Evolutionary conservation across 1,139 yeast species (phyloP).

Genomic region (Sugiyamaella xylanicola): DNA sequence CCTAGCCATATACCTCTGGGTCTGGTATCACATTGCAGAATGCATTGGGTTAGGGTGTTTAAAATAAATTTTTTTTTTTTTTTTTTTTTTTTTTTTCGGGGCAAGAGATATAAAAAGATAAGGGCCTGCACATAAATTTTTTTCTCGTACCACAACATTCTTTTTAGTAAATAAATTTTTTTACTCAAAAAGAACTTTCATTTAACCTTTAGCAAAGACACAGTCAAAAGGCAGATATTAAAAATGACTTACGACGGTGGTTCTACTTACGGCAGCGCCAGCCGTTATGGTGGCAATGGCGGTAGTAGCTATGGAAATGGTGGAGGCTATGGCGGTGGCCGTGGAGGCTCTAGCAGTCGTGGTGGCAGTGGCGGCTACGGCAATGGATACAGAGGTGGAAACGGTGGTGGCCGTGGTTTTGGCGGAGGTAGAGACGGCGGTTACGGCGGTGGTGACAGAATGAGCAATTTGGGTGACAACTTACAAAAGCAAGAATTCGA

Average conservation of each 20-base stretch:
- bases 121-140: conserved; percentile 4
- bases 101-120: conserved; percentile 5
- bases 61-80: background rate
- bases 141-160: background rate
- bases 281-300: background rate
- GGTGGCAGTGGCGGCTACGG: conserved; percentile 3
- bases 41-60: background rate
- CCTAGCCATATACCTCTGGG: too few relatives aligned
- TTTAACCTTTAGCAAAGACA: background rate
- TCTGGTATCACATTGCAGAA: too few relatives aligned
- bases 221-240: conserved; percentile 2
- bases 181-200: conserved; percentile 5
- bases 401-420: conserved; percentile 10
- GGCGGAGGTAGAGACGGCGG: conserved; percentile 20
- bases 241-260: conserved; percentile 25
- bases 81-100: conserved; percentile 2
- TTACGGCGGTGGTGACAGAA: conserved; percentile 42
- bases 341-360: conserved; percentile 7
- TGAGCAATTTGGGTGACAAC: conserved; percentile 57
- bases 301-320: conserved; percentile 8
- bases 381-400: conserved; percentile 13
- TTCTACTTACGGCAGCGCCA: conserved; percentile 13
- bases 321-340: conserved; percentile 4
- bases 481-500: conserved; percentile 80
- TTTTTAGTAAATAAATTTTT: conserved; percentile 17